A percentile compares a stretch with the other conserved stretches of the same genome.
phyloP scores from a whole-genome alignment of 169 alveolate genomes.

The Neospora caninum region DNA sequence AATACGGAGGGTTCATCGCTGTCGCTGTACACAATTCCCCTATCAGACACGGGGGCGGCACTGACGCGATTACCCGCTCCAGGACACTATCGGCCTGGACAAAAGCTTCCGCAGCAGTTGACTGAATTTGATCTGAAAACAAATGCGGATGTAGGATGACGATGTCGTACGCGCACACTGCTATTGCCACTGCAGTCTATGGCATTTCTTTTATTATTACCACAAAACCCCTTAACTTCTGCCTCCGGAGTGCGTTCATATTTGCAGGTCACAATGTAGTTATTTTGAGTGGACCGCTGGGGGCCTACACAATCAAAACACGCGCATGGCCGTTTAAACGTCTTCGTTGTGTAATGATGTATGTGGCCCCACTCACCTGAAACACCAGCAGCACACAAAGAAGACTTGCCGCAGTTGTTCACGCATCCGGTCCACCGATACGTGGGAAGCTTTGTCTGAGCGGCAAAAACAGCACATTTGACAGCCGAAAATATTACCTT shows the following conservation, averaged over 20 bases:
- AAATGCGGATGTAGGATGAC: too few species aligned
- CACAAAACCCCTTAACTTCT: too few species aligned
- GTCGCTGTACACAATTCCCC: conserved; percentile 26
- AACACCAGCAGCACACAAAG: neutral
- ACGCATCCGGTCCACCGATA: conserved; percentile 31
- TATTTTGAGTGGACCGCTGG: too few species aligned
- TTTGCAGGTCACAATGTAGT: too few species aligned
- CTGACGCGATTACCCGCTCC: neutral
- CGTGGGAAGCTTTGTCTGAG: conserved; percentile 3
- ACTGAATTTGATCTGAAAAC: neutral
- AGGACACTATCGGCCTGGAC: neutral
- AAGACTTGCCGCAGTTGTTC: conserved; percentile 15
- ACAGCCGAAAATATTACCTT: neutral
- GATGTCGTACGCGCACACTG: too few species aligned
- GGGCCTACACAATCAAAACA: too few species aligned
- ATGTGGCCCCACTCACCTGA: neutral
- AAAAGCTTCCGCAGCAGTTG: neutral
- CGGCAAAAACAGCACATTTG: neutral
- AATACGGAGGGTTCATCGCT: conserved; percentile 7
- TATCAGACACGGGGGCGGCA: conserved; percentile 1
- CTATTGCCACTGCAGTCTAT: too few species aligned
- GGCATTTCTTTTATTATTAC: too few species aligned
- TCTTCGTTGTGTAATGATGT: neutral
- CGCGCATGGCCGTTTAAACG: too few species aligned
- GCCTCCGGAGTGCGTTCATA: too few species aligned